Conservation (phyloP, 805 yeast species). For the Zygoascus ofunaensis region DNA sequence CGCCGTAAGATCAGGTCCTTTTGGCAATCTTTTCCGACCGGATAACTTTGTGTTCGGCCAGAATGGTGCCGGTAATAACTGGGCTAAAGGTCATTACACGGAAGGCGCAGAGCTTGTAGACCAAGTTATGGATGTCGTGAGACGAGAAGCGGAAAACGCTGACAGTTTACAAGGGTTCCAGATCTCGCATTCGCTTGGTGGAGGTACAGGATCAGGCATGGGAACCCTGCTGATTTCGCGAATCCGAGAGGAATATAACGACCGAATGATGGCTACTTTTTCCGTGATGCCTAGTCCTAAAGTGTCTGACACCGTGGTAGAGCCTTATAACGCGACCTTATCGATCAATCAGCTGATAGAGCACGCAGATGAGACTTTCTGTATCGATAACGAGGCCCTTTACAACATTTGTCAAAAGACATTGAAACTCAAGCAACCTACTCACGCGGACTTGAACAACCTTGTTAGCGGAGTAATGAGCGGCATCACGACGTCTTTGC, state of each 20-base stretch:
- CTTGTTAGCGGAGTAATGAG: conserved; percentile 88
- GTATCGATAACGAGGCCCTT: conserved; percentile 90
- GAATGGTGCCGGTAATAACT: conserved; percentile 88
- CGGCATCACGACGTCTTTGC: conserved; percentile 86
- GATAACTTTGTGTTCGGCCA: conserved; percentile 86
- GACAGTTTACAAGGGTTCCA: conserved; percentile 94
- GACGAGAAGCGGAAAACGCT: conserved; percentile 90
- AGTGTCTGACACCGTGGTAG: conserved; percentile 87
- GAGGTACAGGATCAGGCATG: conserved; percentile 97
- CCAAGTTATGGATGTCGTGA: conserved; percentile 76
- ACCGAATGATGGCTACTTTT: conserved; percentile 92
- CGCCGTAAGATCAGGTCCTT: conserved; percentile 66
- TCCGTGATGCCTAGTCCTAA: conserved; percentile 90
- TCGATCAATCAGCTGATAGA: conserved; percentile 88
- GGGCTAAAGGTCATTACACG: conserved; percentile 97
- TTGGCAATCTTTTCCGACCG: conserved; percentile 83
- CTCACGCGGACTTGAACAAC: conserved; percentile 67
- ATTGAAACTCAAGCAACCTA: conserved; percentile 70
- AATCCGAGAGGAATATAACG: conserved; percentile 87
- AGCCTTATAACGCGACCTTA: conserved; percentile 88
- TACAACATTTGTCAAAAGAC: conserved; percentile 84
- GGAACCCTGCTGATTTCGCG: conserved; percentile 80
- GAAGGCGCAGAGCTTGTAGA: conserved; percentile 94
- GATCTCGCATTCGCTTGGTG: conserved; percentile 71
- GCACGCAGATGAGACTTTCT: conserved; percentile 86